Percentiles rank a stretch among this genome's conserved stretches.
Conservation (phyloP, 176 grass and related monocot species). For the Cenchrus purpureus region DNA sequence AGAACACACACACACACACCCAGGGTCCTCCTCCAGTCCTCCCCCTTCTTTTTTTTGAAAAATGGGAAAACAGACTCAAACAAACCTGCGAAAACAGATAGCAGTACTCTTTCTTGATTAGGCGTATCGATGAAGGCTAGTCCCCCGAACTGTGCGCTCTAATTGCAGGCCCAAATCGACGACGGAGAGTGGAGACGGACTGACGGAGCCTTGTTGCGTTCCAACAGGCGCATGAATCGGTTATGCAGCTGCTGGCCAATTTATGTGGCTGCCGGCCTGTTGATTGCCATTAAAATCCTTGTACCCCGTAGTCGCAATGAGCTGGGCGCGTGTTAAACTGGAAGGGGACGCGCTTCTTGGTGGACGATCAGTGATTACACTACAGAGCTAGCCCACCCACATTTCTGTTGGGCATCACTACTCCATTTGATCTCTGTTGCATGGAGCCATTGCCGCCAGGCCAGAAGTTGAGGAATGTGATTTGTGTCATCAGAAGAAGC, state of each 20-base stretch:
- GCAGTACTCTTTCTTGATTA: not conserved
- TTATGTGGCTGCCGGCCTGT: slow-evolving; percentile 52
- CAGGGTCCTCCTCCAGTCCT: too few relatives aligned
- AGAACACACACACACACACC: too few relatives aligned
- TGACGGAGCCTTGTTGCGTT: slow-evolving; percentile 3
- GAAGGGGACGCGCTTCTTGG: slow-evolving; percentile 19
- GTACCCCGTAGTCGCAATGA: slow-evolving; percentile 29
- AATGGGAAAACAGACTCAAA: too few relatives aligned
- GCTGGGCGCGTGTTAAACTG: slow-evolving; percentile 34
- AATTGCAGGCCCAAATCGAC: slow-evolving; percentile 1
- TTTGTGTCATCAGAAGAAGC: not conserved
- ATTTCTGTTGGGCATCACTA: slow-evolving; percentile 38
- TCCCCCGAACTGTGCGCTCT: slow-evolving; percentile 1
- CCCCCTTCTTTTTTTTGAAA: too few relatives aligned
- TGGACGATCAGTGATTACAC: slow-evolving; percentile 37
- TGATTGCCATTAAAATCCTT: slow-evolving; percentile 37
- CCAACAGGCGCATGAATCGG: slow-evolving; percentile 14
- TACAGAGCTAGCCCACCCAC: slow-evolving; percentile 29
- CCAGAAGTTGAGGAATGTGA: not conserved
- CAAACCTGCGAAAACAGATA: not conserved
- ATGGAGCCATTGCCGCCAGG: not conserved
- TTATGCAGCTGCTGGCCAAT: slow-evolving; percentile 45
- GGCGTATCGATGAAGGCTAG: slow-evolving; percentile 22
- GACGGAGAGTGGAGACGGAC: not conserved
- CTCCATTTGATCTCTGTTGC: not conserved